Evolutionary conservation across 768 basidiomycete genomes (phyloP).

Genomic region (Pisolithus albus): DNA sequence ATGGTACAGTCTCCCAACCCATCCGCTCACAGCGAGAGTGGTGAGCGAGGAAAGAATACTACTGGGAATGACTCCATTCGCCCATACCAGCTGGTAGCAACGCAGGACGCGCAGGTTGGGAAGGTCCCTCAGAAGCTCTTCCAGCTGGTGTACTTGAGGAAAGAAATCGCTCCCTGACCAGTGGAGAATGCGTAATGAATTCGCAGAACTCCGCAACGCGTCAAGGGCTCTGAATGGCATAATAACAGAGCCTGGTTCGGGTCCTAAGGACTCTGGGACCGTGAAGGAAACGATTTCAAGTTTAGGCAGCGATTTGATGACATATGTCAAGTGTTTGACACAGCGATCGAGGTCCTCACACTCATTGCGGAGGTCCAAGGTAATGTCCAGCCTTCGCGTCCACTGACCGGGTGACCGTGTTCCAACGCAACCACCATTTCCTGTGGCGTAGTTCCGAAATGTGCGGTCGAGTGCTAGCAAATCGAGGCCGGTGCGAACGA

Average conservation of each 20-base stretch:
- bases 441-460: too few relatives aligned
- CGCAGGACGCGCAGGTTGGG: background rate
- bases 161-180: background rate
- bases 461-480: too few relatives aligned
- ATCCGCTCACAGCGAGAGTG: too few relatives aligned
- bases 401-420: too few relatives aligned
- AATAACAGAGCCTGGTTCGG: background rate
- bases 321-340: constrained; percentile 2
- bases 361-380: constrained; percentile 9
- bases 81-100: too few relatives aligned
- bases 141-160: background rate
- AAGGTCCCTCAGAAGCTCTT: constrained; percentile 7
- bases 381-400: constrained; percentile 21
- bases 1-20: too few relatives aligned
- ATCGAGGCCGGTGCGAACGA: too few relatives aligned
- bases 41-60: too few relatives aligned
- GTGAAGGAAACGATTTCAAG: constrained; percentile 18
- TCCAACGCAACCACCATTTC: too few relatives aligned
- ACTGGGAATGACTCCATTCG: too few relatives aligned
- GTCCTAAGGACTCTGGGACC: background rate
- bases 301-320: constrained; percentile 13
- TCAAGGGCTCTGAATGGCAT: constrained; percentile 7
- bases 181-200: constrained; percentile 16
- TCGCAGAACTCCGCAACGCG: constrained; percentile 12
- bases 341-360: background rate